phyloP scores from a whole-genome alignment of 2,329 filamentous ascomycete species.

The Uncinocarpus reesii region DNA sequence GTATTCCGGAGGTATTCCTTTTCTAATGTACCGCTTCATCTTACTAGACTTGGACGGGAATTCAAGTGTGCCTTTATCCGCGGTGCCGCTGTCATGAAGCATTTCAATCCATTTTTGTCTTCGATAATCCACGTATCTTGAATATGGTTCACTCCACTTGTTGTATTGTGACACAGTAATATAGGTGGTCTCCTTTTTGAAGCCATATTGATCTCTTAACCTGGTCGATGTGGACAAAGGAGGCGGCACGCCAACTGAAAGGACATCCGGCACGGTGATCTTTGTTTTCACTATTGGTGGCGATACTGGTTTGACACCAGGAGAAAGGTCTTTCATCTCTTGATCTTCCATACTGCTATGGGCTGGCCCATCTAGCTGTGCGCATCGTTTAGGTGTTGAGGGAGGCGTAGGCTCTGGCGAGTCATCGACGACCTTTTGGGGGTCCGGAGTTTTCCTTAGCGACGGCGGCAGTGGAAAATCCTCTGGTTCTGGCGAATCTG shows the following conservation, averaged over 20 bases:
- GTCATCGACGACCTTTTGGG: background rate
- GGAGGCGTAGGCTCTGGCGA: background rate
- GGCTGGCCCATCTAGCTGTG: background rate
- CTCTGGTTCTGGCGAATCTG: constrained; percentile 1
- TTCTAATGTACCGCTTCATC: constrained; percentile 80
- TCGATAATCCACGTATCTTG: constrained; percentile 61
- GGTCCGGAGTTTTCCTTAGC: background rate
- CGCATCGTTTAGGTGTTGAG: background rate
- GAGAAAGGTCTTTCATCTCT: background rate
- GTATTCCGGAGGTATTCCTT: constrained; percentile 89
- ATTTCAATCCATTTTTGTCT: constrained; percentile 72
- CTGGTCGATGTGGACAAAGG: constrained; percentile 25
- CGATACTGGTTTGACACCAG: background rate
- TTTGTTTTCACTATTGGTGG: background rate
- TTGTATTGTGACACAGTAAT: constrained; percentile 70
- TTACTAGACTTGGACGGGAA: constrained; percentile 76
- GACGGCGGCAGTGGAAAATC: no score
- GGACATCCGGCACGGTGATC: constrained; percentile 15
- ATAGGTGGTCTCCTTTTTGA: constrained; percentile 77
- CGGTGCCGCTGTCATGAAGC: constrained; percentile 64
- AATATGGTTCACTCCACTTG: constrained; percentile 66
- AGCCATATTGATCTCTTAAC: constrained; percentile 73
- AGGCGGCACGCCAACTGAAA: constrained; percentile 33
- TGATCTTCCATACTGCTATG: background rate
- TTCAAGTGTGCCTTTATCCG: constrained; percentile 58